Base-by-base conservation (phyloP, 192 early-diverging fungal species). In the Geosiphon pyriformis region DNA sequence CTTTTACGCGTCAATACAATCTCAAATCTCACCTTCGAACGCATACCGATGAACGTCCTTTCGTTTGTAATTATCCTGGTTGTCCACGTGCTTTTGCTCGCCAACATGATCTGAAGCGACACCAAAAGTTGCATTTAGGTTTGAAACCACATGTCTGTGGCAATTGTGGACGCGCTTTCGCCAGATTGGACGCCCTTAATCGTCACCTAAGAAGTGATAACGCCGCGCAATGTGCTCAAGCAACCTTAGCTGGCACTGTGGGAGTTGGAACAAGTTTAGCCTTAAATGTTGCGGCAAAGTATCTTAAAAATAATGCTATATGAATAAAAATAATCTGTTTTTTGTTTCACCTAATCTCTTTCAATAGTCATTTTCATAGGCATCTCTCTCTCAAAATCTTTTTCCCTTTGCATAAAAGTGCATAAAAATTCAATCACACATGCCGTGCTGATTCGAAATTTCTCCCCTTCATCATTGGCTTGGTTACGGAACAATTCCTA, bases 31-130 rank as follows among this genome's bases (percentile, higher is more conserved):
- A 92, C 69, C 79, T 83, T 27, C 74, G 86, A 32, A 89, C 88
- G 1, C 90, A 92, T 72, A 85, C 87, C 49, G 77, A 82, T n/a
- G 85, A 88, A 65, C 83, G 88, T 1, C 90, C 90, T 27, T 89
- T 81, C 71, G 71, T 74, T 51, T 94, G 90, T 57, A 72, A 74
- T 26, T 87, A 84, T 78, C 70, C 77, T 31, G 78, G 81, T 49
- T 97, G 94, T 75, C 77, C 85, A 1, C 80, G 85, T 31, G 76
- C 82, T 10, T 97, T 97, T 80, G 87, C 92, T 23, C 82, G 94
- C 17, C 88, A 92, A 59, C 93, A 97, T 72, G 94, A 97, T 76
- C 80, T 94, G 47, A 95, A 92, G 73, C 85, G 94, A 32, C 90
- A 92, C 59, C 85, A 88, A 74, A 86, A 88, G 64, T 72, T 90